These are phyloP conservation scores for Capsicum baccatum DNA, from an alignment of 257 asterid genomes.

Conservation along the genomic window DNA sequence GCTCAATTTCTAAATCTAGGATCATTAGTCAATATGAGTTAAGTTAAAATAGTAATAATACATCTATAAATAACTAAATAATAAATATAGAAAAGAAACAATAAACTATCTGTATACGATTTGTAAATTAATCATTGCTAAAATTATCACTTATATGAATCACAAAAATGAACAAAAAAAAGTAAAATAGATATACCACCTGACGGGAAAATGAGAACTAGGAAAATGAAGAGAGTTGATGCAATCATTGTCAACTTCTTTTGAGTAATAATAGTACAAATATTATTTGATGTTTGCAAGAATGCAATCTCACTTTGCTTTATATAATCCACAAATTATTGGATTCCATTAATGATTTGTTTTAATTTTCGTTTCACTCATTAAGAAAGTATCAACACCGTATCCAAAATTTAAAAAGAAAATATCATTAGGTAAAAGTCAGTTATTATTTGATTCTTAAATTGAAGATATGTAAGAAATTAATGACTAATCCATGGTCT, in stretches of 20 bases:
- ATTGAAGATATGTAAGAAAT: no score
- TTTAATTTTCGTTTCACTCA: neutral
- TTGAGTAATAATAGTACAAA: slow-evolving; percentile 1
- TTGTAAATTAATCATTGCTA: neutral
- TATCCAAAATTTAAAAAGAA: neutral
- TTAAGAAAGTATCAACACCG: neutral
- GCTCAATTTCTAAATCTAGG: no score
- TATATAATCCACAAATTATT: neutral
- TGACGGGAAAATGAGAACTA: neutral
- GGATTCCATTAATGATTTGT: neutral
- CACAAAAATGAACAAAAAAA: neutral
- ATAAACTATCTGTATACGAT: neutral
- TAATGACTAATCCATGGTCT: no score
- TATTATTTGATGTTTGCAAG: neutral
- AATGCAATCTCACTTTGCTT: neutral
- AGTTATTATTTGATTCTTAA: neutral
- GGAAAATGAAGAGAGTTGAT: neutral
- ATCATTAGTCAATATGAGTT: no score
- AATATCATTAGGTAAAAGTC: neutral
- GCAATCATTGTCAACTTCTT: neutral
- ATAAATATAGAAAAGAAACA: neutral
- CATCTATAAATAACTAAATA: neutral
- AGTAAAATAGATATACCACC: neutral
- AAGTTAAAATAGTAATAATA: no score
- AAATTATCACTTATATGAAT: neutral